Conservation (phyloP, 305 asterid genomes). For the Plantago rigida region DNA sequence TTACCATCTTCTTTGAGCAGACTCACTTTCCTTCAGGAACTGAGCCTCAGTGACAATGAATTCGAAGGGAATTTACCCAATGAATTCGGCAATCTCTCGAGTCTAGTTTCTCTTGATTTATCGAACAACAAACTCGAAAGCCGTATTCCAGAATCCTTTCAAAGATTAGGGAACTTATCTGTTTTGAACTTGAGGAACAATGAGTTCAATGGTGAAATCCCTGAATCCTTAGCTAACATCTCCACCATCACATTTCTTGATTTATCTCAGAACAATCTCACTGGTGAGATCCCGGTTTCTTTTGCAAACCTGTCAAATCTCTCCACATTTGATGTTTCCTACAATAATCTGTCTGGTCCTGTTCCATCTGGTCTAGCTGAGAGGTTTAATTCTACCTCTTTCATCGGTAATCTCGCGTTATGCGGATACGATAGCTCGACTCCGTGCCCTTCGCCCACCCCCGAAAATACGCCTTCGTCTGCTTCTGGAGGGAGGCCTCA, state of each 20-base stretch:
- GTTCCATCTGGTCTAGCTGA: slow-evolving; percentile 48
- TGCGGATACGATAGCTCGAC: slow-evolving; percentile 58
- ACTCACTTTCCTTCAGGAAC: slow-evolving; percentile 37
- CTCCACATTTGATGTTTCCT: slow-evolving; percentile 55
- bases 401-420: slow-evolving; percentile 59
- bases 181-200: slow-evolving; percentile 45
- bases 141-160: slow-evolving; percentile 40
- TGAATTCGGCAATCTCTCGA: slow-evolving; percentile 34
- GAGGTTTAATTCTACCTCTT: slow-evolving; percentile 59
- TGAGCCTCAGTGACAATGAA: slow-evolving; percentile 41
- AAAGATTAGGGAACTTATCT: slow-evolving; percentile 36
- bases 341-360: slow-evolving; percentile 57
- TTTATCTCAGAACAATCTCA: slow-evolving; percentile 51
- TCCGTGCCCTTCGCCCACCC: slow-evolving; percentile 45
- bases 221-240: slow-evolving; percentile 44
- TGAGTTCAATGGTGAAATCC: slow-evolving; percentile 44
- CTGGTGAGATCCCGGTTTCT: slow-evolving; percentile 57
- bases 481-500: slow-evolving; percentile 28
- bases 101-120: slow-evolving; percentile 40
- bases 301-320: slow-evolving; percentile 39
- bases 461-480: slow-evolving; percentile 29
- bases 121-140: slow-evolving; percentile 43
- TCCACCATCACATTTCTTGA: slow-evolving; percentile 40
- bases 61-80: slow-evolving; percentile 43
- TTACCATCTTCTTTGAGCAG: slow-evolving; percentile 47